These are phyloP conservation scores for Wallacemonas sp. DNA, from an alignment of 208 protist species.

Conservation along the genomic window DNA sequence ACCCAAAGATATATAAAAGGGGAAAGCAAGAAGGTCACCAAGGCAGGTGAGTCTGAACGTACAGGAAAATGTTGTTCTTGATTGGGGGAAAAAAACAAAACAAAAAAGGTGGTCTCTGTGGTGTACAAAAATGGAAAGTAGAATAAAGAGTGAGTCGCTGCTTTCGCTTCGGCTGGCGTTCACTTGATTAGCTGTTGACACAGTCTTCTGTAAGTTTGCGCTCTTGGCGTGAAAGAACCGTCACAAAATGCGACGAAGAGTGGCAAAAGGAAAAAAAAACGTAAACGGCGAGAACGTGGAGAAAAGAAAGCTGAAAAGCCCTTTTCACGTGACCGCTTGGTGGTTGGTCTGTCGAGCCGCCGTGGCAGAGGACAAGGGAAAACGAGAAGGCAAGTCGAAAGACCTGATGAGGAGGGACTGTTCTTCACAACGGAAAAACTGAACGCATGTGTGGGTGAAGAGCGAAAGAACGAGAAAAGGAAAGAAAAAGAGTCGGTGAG, in stretches of 20 bases:
- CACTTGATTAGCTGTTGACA: no score
- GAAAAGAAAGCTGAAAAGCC: constrained; percentile 15
- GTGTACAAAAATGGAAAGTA: no score
- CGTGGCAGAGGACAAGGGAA: neutral
- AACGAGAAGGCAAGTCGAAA: constrained; percentile 12
- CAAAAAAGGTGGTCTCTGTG: no score
- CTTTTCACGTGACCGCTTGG: neutral
- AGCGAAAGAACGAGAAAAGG: neutral
- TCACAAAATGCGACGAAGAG: no score
- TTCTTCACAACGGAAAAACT: constrained; percentile 6
- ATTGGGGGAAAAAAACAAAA: no score
- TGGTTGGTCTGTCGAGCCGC: neutral
- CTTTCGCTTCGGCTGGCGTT: no score
- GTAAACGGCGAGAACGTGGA: neutral
- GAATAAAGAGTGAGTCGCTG: no score
- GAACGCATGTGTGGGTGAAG: neutral
- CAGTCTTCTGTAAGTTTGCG: no score
- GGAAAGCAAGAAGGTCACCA: neutral
- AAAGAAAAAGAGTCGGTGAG: neutral
- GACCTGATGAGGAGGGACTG: neutral
- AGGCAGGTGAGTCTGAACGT: neutral
- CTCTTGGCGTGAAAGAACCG: no score
- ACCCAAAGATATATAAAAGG: neutral
- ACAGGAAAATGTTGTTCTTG: no score
- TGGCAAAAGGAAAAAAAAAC: constrained; percentile 20